Evolutionary conservation across 768 basidiomycete genomes (phyloP), one percentile per base, ranked within the genome.

Genomic region (Tylopilus subfusipes): DNA sequence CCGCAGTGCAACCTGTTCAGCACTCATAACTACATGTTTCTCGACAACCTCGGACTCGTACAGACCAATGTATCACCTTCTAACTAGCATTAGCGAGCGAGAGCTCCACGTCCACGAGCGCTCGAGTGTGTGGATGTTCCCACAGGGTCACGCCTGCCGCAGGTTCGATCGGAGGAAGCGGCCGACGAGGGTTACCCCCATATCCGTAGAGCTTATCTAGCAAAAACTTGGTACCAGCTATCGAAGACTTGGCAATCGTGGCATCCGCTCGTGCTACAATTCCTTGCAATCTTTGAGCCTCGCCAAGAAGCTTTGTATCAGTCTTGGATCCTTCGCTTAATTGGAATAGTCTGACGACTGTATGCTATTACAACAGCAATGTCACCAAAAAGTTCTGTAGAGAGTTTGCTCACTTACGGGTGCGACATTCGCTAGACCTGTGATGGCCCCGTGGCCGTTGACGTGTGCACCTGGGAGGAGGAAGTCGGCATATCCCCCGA

Each of bases 401-500:
- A 38, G n/a, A 29, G 13, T 55, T 54, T 47, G 29, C 31, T 48
- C 38, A 60, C 80, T 55, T 62, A 86, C 90, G 11, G 90, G 91
- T 42, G 88, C 84, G 52, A 94, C 67, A 67, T 95, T 95, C 9
- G 81, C 92, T 19, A 95, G 83, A 43, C 93, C 93, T 31, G 89
- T 93, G 67, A 96, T 96, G 45, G 90, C 92, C 44, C 94, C 94
- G 62, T 94, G 86, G 3, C 80, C 92, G 57, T 85, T 83, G 29
- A 80, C 86, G 64, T 83, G 84, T 2, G 81, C 68, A 7, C 90
- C 82, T 4, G 93, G 83, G 31, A 87, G 74, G 54, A 96, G 68
- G 71, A 93, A 92, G 74, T 97, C 94, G 56, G 80, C 76, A 70
- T 82, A 97, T 10, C 93, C 94, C 38, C 91, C 92, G 21, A 94